Conservation (phyloP, 305 asterid genomes). For the Fraxinus sp. region DNA sequence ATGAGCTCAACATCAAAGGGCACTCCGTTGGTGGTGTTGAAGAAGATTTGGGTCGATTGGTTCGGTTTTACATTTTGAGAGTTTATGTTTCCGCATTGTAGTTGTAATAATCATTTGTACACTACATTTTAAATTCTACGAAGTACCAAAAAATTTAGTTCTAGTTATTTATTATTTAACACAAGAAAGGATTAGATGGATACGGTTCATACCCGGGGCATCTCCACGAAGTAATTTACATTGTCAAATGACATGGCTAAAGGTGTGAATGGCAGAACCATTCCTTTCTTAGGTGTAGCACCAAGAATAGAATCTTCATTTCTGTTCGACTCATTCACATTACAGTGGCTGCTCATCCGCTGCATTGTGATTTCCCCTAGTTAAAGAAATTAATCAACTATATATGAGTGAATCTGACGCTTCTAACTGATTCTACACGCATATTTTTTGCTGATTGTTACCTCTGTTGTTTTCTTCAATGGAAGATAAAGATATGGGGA, state of each 20-base stretch:
- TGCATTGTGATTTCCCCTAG: conserved; percentile 35
- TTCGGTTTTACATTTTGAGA: too few relatives aligned
- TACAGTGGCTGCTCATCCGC: conserved; percentile 31
- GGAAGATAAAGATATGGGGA: conserved; percentile 29
- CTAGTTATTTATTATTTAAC: not conserved
- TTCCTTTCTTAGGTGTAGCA: conserved; percentile 53
- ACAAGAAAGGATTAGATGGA: not conserved
- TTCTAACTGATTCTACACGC: not conserved
- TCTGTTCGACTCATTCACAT: conserved; percentile 21
- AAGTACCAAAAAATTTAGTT: not conserved
- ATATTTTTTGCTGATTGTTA: conserved; percentile 10
- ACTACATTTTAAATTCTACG: too few relatives aligned
- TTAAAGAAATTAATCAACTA: conserved; percentile 1
- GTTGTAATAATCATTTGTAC: too few relatives aligned
- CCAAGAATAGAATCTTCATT: conserved; percentile 33
- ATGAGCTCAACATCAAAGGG: too few relatives aligned
- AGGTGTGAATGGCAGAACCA: conserved; percentile 62
- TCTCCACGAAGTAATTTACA: conserved; percentile 50
- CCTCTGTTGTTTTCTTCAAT: conserved; percentile 34
- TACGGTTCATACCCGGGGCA: conserved; percentile 44
- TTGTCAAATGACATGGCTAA: conserved; percentile 49
- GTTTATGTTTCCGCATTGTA: too few relatives aligned
- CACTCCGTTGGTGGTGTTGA: too few relatives aligned
- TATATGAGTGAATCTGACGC: not conserved
- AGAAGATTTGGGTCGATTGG: too few relatives aligned